phyloP scores from a whole-genome alignment of 345 rosid genomes.

The Moricandia moricandioides region DNA sequence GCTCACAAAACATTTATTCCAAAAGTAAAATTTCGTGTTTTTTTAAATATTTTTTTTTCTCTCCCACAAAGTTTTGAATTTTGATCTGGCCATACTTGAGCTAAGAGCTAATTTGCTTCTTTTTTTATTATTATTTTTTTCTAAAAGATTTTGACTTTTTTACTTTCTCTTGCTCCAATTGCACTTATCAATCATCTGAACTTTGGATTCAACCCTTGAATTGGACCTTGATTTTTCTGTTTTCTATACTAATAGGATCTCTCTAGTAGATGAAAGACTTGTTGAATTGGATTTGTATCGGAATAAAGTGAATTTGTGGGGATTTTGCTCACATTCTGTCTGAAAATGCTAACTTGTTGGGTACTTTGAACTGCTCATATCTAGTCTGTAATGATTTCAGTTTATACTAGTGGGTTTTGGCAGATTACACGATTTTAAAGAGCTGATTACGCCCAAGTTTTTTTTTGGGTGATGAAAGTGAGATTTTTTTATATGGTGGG shows the following conservation, averaged over 20 bases:
- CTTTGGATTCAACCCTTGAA: too few species aligned
- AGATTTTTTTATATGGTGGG: conserved; percentile 56
- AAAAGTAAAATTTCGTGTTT: background rate
- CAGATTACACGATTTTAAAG: too few species aligned
- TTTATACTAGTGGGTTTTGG: conserved; percentile 28
- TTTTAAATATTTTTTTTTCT: background rate
- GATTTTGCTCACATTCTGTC: background rate
- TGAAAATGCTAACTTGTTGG: conserved; percentile 5
- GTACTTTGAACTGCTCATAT: conserved; percentile 27
- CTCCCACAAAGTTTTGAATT: background rate
- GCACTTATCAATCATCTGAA: background rate
- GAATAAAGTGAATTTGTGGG: conserved; percentile 8
- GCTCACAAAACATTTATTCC: background rate
- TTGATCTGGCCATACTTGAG: conserved; percentile 16
- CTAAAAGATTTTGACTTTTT: conserved; percentile 1
- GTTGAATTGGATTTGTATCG: conserved; percentile 32
- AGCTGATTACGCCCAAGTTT: too few species aligned
- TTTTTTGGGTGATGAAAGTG: conserved; percentile 23
- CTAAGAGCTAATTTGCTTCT: conserved; percentile 2
- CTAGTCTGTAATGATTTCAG: conserved; percentile 16
- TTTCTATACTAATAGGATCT: conserved; percentile 38
- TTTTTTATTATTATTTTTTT: background rate
- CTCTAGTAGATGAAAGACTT: background rate
- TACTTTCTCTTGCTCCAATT: background rate
- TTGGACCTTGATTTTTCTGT: conserved; percentile 42